These are phyloP conservation scores for Blastobotrys peoriensis DNA, from an alignment of 805 yeast genomes.

Conservation along the genomic window DNA sequence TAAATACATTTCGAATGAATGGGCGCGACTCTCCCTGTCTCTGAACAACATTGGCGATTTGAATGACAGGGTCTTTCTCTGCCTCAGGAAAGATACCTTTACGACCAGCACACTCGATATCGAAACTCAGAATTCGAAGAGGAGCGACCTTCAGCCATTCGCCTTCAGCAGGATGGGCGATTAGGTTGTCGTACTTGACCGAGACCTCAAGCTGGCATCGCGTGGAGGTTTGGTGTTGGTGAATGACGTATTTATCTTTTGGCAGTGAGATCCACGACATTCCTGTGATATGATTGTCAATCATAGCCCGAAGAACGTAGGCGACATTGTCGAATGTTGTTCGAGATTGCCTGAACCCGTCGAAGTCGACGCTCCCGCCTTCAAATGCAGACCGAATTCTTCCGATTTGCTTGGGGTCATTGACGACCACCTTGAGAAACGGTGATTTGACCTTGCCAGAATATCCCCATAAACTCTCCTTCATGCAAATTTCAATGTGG, in stretches of 20 bases:
- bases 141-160: constrained; percentile 94
- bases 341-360: constrained; percentile 45
- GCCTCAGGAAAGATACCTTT: constrained; percentile 96
- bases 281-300: constrained; percentile 84
- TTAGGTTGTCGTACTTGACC: constrained; percentile 59
- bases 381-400: constrained; percentile 77
- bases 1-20: constrained; percentile 89
- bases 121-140: constrained; percentile 85
- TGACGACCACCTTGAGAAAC: constrained; percentile 67
- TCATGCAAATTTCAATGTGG: constrained; percentile 56
- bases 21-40: constrained; percentile 74
- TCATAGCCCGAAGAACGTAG: constrained; percentile 78
- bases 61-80: constrained; percentile 87
- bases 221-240: constrained; percentile 42
- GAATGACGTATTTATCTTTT: constrained; percentile 52
- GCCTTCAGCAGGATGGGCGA: constrained; percentile 85
- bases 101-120: constrained; percentile 98
- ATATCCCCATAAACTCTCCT: constrained; percentile 93
- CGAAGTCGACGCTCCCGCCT: constrained; percentile 64
- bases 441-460: constrained; percentile 72
- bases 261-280: constrained; percentile 98
- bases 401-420: constrained; percentile 60
- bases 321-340: constrained; percentile 88
- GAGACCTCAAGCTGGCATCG: constrained; percentile 81
- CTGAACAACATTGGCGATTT: constrained; percentile 92